Base-by-base conservation (phyloP, 2,329 filamentous ascomycete species). In the Penicillium sp. region DNA sequence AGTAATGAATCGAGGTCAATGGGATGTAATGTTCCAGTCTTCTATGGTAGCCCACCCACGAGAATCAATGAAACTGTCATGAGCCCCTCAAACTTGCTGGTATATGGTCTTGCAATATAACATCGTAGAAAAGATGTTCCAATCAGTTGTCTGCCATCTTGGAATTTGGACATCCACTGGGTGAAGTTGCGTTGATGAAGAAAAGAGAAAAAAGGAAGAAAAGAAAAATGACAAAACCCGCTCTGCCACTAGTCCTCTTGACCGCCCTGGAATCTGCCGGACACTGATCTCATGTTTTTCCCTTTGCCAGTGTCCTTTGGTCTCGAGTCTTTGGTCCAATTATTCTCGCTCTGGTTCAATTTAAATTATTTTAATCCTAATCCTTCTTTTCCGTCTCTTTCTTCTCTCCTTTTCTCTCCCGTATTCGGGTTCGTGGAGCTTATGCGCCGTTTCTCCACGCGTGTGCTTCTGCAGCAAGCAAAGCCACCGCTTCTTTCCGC, bases 11-110 rank as follows among this genome's bases (percentile, higher is more conserved):
- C 38, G 30, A 31, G 45, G 45, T 41, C 30, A 37, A 50, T 45
- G 43, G 33, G 41, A 41, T 40, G 22, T 25, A 25, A 41, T 75
- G 71, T 75, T 59, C 71, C 72, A 74, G 64, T 60, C 59, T 63
- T 72, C 70, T 75, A 75, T 75, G 71, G 72, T 72, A 68, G 68
- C 64, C 69, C 71, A 75, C 61, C 62, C 71, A 72, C 54, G 50
- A 50, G 30, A 52, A 53, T 47, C 46, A 49, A 57, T 48, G 40
- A 49, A 49, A 49, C 51, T 55, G 53, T 70, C 70, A 67, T 70
- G 68, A 63, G 62, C 69, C 67, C 72, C 72, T 75, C 72, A 75
- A 75, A 75, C 72, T 68, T 62, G 67, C 69, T 72, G 71, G 68
- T 57, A 45, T 46, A 64, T 64, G 45, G 57, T 73, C 68, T 74